Evolutionary conservation across 169 alveolate genomes (phyloP).

Genomic region (Eimeria necatrix): DNA sequence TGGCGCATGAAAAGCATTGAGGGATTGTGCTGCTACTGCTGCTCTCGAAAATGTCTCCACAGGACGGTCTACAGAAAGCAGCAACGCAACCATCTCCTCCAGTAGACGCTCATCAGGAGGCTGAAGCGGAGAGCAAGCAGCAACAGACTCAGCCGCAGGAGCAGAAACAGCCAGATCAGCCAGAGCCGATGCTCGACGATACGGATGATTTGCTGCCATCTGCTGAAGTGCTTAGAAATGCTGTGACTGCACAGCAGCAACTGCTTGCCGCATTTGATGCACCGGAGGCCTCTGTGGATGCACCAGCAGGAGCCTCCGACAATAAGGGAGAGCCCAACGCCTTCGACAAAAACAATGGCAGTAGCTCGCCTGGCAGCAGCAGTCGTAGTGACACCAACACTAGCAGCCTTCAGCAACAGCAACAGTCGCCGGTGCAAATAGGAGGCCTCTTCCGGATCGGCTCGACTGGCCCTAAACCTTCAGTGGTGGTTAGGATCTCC

Average conservation of each 20-base stretch:
- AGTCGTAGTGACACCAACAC: neutral
- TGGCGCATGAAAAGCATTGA: neutral
- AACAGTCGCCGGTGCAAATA: slow-evolving; percentile 28
- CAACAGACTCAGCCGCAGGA: slow-evolving; percentile 60
- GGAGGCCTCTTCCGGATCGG: slow-evolving; percentile 60
- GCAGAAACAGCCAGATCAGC: slow-evolving; percentile 13
- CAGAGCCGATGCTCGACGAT: slow-evolving; percentile 25
- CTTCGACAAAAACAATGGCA: neutral
- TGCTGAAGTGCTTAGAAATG: slow-evolving; percentile 61
- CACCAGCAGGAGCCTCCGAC: neutral
- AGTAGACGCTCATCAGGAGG: neutral
- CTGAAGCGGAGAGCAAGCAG: slow-evolving; percentile 19
- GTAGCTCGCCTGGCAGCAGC: slow-evolving; percentile 8
- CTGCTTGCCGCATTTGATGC: slow-evolving; percentile 20
- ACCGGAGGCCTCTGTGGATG: neutral
- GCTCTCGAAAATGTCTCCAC: neutral
- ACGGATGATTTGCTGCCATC: slow-evolving; percentile 57
- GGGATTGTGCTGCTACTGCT: neutral
- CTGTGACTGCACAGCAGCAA: slow-evolving; percentile 59
- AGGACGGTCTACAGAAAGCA: slow-evolving; percentile 23
- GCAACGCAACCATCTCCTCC: slow-evolving; percentile 5
- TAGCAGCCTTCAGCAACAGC: slow-evolving; percentile 28
- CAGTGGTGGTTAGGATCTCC: slow-evolving; percentile 44
- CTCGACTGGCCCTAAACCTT: slow-evolving; percentile 3
- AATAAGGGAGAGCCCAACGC: neutral